phyloP scores from a whole-genome alignment of 345 rosid species.

The Lagerstroemia speciosa region DNA sequence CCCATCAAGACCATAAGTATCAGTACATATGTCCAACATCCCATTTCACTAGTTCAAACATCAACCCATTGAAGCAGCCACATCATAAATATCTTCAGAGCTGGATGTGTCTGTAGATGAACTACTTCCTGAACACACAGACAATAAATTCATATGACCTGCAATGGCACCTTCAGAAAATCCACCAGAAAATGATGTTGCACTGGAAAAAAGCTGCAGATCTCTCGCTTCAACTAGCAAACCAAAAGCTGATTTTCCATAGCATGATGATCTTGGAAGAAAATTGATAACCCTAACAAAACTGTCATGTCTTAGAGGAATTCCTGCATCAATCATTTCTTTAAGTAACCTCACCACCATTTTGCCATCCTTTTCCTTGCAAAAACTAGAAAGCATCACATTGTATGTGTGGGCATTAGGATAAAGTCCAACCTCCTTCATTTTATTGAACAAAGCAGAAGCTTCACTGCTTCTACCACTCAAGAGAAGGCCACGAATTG shows the following conservation, averaged over 20 bases:
- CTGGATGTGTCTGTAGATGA: constrained; percentile 6
- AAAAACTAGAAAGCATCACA: constrained; percentile 38
- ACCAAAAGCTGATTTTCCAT: constrained; percentile 19
- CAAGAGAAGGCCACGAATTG: constrained; percentile 49
- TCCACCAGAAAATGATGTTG: constrained; percentile 7
- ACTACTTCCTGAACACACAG: constrained; percentile 6
- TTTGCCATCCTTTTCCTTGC: constrained; percentile 33
- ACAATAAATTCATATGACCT: neutral
- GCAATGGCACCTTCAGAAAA: constrained; percentile 2
- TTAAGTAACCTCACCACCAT: constrained; percentile 36
- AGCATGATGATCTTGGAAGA: constrained; percentile 20
- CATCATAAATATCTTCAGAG: constrained; percentile 16
- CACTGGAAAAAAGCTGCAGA: constrained; percentile 20
- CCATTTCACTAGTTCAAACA: neutral
- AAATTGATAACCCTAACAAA: constrained; percentile 23
- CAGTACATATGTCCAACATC: neutral
- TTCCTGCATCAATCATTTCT: constrained; percentile 37
- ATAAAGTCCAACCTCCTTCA: constrained; percentile 42
- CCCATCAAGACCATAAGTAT: too few species aligned
- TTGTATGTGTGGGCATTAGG: constrained; percentile 35
- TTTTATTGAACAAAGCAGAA: constrained; percentile 26
- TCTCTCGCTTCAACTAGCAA: constrained; percentile 30
- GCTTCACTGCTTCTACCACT: constrained; percentile 48
- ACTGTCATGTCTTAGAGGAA: constrained; percentile 27
- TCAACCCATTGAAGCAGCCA: constrained; percentile 16